These are phyloP conservation scores for Oryza rufipogon DNA, from an alignment of 176 grass and related monocot species.

Conservation along the genomic window DNA sequence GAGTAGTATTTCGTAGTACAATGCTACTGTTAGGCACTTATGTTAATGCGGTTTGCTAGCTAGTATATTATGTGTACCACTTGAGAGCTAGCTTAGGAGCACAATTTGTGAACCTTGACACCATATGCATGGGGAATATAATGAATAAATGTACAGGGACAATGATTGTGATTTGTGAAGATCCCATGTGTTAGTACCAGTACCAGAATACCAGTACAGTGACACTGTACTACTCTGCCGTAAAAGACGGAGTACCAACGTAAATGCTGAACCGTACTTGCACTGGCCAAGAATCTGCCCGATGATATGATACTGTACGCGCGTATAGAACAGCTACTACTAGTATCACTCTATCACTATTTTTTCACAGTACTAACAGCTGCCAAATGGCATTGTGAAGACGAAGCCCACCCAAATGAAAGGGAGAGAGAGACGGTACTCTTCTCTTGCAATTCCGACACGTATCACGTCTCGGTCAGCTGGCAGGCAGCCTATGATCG, in stretches of 20 bases:
- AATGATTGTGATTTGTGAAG: background rate
- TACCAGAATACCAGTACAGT: background rate
- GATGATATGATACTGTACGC: background rate
- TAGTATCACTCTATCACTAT: too few species aligned
- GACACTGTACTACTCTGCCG: background rate
- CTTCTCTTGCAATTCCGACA: constrained; percentile 34
- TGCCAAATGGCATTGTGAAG: background rate
- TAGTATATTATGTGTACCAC: too few species aligned
- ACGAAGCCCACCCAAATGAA: too few species aligned
- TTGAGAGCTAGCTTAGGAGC: too few species aligned
- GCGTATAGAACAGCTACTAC: background rate
- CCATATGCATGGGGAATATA: too few species aligned
- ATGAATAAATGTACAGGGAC: background rate
- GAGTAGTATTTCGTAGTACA: too few species aligned
- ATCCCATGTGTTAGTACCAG: background rate
- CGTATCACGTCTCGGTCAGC: constrained; percentile 21
- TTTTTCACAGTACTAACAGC: background rate
- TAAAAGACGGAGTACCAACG: background rate
- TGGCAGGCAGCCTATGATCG: constrained; percentile 26
- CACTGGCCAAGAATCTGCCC: background rate
- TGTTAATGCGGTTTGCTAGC: too few species aligned
- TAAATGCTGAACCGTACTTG: background rate
- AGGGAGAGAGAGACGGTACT: background rate
- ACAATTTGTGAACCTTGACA: too few species aligned
- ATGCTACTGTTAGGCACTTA: too few species aligned